Evolutionary conservation across 805 yeast genomes (phyloP).

Genomic region (Yamadazyma paraphyllophila): DNA sequence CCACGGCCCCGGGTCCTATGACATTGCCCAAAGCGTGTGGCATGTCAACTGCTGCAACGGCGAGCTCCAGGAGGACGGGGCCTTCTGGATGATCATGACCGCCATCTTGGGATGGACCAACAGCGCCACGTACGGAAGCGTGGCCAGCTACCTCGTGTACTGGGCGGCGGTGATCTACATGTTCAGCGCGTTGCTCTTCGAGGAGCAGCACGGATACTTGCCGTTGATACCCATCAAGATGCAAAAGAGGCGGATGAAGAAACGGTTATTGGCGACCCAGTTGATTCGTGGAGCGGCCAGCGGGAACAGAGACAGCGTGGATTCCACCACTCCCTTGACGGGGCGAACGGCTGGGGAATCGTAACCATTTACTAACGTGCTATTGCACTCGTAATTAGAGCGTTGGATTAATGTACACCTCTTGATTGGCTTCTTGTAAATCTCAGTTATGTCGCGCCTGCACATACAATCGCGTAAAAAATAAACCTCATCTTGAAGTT

Average conservation of each 20-base stretch:
- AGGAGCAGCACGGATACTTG: constrained; percentile 57
- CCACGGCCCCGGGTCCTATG: constrained; percentile 91
- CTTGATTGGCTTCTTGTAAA: neutral
- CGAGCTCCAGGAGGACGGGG: constrained; percentile 65
- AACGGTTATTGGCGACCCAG: constrained; percentile 18
- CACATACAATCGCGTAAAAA: neutral
- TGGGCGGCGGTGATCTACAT: constrained; percentile 57
- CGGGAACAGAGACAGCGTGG: constrained; percentile 9
- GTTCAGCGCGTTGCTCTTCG: constrained; percentile 42
- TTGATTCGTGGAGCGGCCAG: neutral
- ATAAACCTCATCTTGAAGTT: neutral
- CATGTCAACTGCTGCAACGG: constrained; percentile 95
- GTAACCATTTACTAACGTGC: neutral
- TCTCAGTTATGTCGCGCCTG: neutral
- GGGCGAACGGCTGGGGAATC: neutral
- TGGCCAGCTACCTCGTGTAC: constrained; percentile 64
- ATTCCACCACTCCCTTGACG: constrained; percentile 15
- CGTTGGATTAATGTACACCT: neutral
- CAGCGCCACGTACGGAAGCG: constrained; percentile 88
- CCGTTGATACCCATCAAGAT: constrained; percentile 60
- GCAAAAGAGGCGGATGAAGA: constrained; percentile 56
- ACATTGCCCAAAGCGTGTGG: constrained; percentile 77
- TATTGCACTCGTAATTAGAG: neutral
- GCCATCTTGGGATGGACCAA: constrained; percentile 94
- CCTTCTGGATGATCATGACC: constrained; percentile 82